Evolutionary conservation across 2,329 filamentous ascomycete genomes (phyloP), one percentile per base, ranked within the genome.

Genomic region (Diatrype stigma): DNA sequence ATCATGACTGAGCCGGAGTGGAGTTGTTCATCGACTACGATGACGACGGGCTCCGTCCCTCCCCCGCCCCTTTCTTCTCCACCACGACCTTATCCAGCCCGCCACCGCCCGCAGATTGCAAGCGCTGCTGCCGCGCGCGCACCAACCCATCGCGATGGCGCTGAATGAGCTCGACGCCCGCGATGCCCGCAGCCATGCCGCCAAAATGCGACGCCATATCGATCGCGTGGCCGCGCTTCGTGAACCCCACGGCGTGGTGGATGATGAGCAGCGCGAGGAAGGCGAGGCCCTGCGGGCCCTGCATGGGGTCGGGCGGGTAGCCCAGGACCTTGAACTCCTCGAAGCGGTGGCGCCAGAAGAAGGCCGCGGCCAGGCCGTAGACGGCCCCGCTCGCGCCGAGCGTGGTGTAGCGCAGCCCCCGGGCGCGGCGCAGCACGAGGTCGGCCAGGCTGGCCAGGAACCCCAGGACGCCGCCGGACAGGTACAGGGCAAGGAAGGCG

Each of bases 341-440:
- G 51, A 73, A 72, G 48, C 74, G 70, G 62, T 84, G 77, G 56
- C 79, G 67, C 75, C 80, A 82, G 59, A 85, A 81, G 66, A 82
- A 87, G 1, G 84, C 82, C 2, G 77, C 77, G 7, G 80, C 64
- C 21, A 89, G 62, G 21, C 85, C 86, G 55, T 81, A 77, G 5
- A 85, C 72, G 34, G 80, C 81, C 11, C 82, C 85, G 6, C 84
- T 88, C 1, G 84, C 84, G n/a, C 87, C 87, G 10, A 88, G 72
- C 2, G 80, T 79, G 35, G 83, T 74, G 48, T 73, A 69, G 12
- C 68, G 63, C 46, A 82, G 61, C 59, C 71, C 67, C 14, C 73
- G 70, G 46, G 71, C 67, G 14, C 73, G 70, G 46, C 72, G 63
- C 48, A 79, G 63, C 45, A 79, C 76, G 51, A 79, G 73, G 45